These are phyloP conservation scores for Malus sieversii DNA, from an alignment of 306 rosid species.

Conservation along the genomic window DNA sequence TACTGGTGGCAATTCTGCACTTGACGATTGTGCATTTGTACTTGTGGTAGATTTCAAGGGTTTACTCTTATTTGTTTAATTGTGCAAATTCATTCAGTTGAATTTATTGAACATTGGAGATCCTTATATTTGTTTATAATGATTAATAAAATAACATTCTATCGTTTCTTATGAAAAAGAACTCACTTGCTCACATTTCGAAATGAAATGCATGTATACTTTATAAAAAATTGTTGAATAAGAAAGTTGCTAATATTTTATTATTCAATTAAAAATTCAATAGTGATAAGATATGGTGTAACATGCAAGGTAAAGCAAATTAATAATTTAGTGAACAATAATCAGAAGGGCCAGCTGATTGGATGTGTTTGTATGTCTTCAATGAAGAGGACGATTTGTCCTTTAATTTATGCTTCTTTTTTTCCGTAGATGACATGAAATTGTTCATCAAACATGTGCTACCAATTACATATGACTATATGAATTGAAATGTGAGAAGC, in stretches of 20 bases:
- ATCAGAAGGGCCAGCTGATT: neutral
- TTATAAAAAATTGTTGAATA: neutral
- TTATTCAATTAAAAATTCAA: neutral
- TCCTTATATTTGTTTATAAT: no score
- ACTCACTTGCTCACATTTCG: neutral
- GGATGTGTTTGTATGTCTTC: slow-evolving; percentile 22
- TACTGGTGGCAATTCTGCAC: no score
- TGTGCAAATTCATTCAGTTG: no score
- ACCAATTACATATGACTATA: neutral
- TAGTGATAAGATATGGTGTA: slow-evolving; percentile 17
- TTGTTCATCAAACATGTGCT: neutral
- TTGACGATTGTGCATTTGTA: no score
- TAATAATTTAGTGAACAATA: neutral
- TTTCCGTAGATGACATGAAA: neutral
- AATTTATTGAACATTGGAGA: no score
- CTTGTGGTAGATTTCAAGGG: no score
- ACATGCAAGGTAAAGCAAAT: neutral
- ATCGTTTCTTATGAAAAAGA: no score
- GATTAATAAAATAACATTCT: no score
- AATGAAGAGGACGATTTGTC: slow-evolving; percentile 9
- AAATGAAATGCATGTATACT: neutral
- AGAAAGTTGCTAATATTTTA: neutral
- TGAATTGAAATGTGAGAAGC: neutral
- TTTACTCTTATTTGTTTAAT: no score
- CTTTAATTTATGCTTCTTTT: neutral